Percentiles rank a stretch among this genome's conserved stretches.
These are phyloP conservation scores for Trichopus zeylanicus DNA, from an alignment of 116 monocot genomes.

Conservation along the genomic window DNA sequence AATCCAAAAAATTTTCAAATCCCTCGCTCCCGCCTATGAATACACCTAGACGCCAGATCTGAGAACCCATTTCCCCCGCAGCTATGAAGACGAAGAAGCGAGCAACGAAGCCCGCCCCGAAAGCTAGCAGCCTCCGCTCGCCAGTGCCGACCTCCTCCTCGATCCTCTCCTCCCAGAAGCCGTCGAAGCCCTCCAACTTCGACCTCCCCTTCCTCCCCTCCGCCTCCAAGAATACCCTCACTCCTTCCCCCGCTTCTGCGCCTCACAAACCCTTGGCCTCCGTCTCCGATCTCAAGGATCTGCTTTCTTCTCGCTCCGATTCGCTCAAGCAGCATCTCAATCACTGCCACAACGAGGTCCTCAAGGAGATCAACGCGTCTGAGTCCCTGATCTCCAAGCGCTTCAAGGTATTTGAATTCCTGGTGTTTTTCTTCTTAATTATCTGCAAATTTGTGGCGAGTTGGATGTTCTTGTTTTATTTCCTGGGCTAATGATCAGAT, in stretches of 20 bases:
- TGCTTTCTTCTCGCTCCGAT: slow-evolving; percentile 31
- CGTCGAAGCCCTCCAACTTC: slow-evolving; percentile 17
- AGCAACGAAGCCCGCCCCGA: not conserved
- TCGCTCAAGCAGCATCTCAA: slow-evolving; percentile 53
- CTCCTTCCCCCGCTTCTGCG: slow-evolving; percentile 6
- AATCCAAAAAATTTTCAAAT: too few species aligned
- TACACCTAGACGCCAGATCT: too few species aligned
- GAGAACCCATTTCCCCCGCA: not conserved
- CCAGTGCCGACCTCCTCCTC: slow-evolving; percentile 1
- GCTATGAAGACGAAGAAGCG: slow-evolving; percentile 10
- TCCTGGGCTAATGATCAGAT: not conserved
- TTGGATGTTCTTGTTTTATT: not conserved
- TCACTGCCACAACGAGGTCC: slow-evolving; percentile 35
- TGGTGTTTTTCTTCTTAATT: not conserved
- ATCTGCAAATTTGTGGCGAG: not conserved
- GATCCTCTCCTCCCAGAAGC: not conserved
- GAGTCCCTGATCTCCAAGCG: slow-evolving; percentile 49
- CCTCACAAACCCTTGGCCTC: slow-evolving; percentile 6
- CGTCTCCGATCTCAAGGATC: slow-evolving; percentile 41
- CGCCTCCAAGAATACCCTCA: slow-evolving; percentile 11
- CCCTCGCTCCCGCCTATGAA: too few species aligned
- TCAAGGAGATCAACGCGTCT: slow-evolving; percentile 61
- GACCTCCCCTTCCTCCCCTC: slow-evolving; percentile 11
- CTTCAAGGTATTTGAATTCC: slow-evolving; percentile 40
- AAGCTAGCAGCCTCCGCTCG: not conserved